Evolutionary conservation across 2,329 filamentous ascomycete genomes (phyloP).

Genomic region (Ilyonectria sp.): DNA sequence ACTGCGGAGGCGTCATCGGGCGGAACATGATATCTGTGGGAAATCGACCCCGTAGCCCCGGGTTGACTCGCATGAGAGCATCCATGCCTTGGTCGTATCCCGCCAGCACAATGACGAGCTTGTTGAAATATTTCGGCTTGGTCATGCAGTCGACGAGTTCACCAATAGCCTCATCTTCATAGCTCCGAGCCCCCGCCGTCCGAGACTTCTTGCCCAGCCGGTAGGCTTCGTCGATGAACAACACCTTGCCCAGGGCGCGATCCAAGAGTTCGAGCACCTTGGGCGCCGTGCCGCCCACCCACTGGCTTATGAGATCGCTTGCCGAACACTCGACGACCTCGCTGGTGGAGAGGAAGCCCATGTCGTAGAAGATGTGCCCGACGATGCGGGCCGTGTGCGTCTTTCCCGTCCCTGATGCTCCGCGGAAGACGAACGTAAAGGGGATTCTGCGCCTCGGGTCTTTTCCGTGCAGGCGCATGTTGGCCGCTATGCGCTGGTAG

Average conservation of each 20-base stretch:
- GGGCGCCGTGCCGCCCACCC: constrained; percentile 75
- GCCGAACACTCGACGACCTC: constrained; percentile 76
- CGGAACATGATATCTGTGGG: constrained; percentile 1
- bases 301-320: constrained; percentile 75
- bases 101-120: constrained; percentile 29
- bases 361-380: constrained; percentile 78
- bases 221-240: constrained; percentile 48
- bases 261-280: constrained; percentile 70
- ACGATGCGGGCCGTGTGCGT: constrained; percentile 77
- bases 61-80: background rate
- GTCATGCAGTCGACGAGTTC: constrained; percentile 27
- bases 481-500: constrained; percentile 62
- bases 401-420: constrained; percentile 75
- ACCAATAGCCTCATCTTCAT: constrained; percentile 18
- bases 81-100: constrained; percentile 29
- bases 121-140: constrained; percentile 20
- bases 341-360: constrained; percentile 72
- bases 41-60: background rate
- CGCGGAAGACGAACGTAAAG: constrained; percentile 76
- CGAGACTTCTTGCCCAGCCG: background rate
- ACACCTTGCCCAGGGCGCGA: constrained; percentile 71
- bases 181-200: constrained; percentile 55
- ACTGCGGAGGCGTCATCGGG: background rate
- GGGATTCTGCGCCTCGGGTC: constrained; percentile 61
- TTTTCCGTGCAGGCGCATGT: background rate